Evolutionary conservation across 2,329 filamentous ascomycete species (phyloP), one percentile per base, ranked within the genome.

Genomic region (Grosmannia clavigera): DNA sequence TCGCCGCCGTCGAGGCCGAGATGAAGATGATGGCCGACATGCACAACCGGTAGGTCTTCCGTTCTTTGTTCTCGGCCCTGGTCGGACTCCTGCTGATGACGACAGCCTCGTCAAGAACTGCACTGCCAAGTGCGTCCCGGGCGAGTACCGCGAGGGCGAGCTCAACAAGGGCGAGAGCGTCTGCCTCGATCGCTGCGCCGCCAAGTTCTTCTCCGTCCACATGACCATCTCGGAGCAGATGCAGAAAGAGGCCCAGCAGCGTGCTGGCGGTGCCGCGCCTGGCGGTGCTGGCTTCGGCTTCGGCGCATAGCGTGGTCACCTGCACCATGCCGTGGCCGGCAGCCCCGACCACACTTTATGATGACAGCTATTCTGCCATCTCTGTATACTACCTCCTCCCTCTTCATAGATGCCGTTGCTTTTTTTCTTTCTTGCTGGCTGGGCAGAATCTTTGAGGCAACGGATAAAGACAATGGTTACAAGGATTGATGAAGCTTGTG

Each of bases 81-180:
- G 3, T 7, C 2, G 11, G 25, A 1, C 25, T 29, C 35, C 33
- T 6, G 27, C 55, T 57, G 19, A 29, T 22, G 11, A 2, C 12
- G 25, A 27, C 67, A 95, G 91, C 65, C 83, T 97, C 65, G 86
- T 90, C 70, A 85, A 90, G 75, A 88, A 90, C 64, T 99, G 94
- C 83, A 85, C 88, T 67, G 85, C 87, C 73, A 99, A 99, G 80
- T 99, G 94, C 77, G 83, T 99, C 67, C 92, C 92, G 64, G 81
- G 78, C 70, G 85, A 92, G 69, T 99, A 97, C 84, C 90, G 91
- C 73, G 94, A 99, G 79, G 85, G 83, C 73, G 92, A 99, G 68
- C 85, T 99, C 70, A 96, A 96, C 84, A 99, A 99, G 80, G 95
- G 92, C 81, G 94, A 99, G 77, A 91, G 88, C 67, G 94, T 99